Percentiles rank a stretch among this genome's conserved stretches.
These are phyloP conservation scores for Carex kokanica DNA, from an alignment of 176 grass and related monocot genomes.

Conservation along the genomic window DNA sequence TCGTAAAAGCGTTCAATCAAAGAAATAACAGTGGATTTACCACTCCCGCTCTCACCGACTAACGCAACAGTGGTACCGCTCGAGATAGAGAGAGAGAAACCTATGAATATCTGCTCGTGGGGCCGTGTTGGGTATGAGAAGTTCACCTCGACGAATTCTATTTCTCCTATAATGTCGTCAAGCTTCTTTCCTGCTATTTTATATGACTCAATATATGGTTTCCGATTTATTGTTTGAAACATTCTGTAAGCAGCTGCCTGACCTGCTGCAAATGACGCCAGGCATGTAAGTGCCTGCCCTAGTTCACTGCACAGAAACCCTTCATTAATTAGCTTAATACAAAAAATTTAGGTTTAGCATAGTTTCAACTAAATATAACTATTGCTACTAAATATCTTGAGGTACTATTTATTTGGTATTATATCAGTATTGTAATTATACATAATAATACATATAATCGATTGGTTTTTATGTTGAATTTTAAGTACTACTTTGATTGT, in stretches of 20 bases:
- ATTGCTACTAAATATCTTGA: no score
- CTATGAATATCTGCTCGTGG: constrained; percentile 67
- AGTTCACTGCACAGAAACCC: neutral
- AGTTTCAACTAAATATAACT: no score
- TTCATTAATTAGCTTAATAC: neutral
- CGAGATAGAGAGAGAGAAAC: constrained; percentile 55
- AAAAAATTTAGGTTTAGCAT: no score
- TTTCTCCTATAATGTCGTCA: constrained; percentile 67
- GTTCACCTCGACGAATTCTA: constrained; percentile 61
- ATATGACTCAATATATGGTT: constrained; percentile 70
- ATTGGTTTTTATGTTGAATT: no score
- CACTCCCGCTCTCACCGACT: constrained; percentile 85
- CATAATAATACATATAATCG: no score
- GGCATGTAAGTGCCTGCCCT: constrained; percentile 35
- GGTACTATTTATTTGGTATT: no score
- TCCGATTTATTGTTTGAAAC: constrained; percentile 75
- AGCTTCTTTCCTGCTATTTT: constrained; percentile 46
- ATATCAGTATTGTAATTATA: no score
- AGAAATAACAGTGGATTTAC: constrained; percentile 75
- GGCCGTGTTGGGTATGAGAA: constrained; percentile 76
- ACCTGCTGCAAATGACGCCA: constrained; percentile 64
- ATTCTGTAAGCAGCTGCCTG: constrained; percentile 83
- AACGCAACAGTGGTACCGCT: constrained; percentile 60
- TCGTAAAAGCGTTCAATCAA: constrained; percentile 84
- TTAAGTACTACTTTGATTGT: no score